phyloP scores from a whole-genome alignment of 2,329 filamentous ascomycete genomes.

The Ceratocystis papillata region DNA sequence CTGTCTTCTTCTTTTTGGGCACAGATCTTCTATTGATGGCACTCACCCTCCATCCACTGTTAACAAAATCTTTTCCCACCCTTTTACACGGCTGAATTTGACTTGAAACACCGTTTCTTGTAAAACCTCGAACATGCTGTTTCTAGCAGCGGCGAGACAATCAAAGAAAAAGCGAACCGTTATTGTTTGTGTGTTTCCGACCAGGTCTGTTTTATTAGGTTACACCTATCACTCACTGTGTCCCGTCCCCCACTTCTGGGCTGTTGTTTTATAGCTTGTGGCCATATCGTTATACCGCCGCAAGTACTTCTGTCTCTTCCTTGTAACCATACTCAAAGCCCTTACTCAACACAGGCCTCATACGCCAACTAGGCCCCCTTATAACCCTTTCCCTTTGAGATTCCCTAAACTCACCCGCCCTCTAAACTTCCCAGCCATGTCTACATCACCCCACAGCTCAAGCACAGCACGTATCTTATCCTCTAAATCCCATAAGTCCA shows the following conservation, averaged over 20 bases:
- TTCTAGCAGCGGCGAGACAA: background rate
- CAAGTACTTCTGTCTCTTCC: background rate
- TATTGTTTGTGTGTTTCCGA: conserved; percentile 3
- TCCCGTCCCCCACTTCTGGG: background rate
- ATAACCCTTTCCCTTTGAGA: conserved; percentile 10
- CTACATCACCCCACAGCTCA: background rate
- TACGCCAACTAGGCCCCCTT: no score
- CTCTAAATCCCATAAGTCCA: background rate
- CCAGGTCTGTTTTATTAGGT: conserved; percentile 4
- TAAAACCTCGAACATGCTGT: background rate
- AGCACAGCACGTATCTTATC: background rate
- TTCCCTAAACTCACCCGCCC: background rate
- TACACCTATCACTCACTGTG: background rate
- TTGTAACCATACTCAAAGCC: background rate
- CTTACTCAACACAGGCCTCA: background rate
- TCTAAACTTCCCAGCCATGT: background rate
- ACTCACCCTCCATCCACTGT: background rate
- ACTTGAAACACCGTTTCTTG: background rate
- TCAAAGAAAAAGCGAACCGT: background rate
- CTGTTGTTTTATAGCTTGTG: no score
- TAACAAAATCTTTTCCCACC: background rate
- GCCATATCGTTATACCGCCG: background rate
- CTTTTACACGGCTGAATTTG: background rate
- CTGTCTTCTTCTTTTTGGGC: no score
- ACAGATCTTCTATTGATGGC: background rate